Percentiles rank a stretch among this genome's conserved stretches.
phyloP scores from a whole-genome alignment of 2,329 filamentous ascomycete genomes.

The Nigrospora sphaerica region DNA sequence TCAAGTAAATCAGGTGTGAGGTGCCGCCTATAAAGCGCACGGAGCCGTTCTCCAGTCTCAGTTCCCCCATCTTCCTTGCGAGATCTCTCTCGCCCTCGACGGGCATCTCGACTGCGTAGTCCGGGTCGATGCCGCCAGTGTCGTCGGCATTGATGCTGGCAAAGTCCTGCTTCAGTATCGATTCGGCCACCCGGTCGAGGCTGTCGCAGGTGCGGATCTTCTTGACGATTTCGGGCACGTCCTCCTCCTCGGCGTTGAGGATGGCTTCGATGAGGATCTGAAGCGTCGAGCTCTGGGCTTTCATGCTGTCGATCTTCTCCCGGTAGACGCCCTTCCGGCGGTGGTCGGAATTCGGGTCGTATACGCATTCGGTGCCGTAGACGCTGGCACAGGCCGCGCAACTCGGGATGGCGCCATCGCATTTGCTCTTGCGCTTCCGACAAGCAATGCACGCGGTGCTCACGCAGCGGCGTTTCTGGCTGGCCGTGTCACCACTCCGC shows the following conservation, averaged over 20 bases:
- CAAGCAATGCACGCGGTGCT: slow-evolving; percentile 82
- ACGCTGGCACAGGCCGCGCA: slow-evolving; percentile 96
- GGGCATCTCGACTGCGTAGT: slow-evolving; percentile 31
- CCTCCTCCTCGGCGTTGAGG: slow-evolving; percentile 82
- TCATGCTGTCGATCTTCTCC: slow-evolving; percentile 82
- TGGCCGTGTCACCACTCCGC: slow-evolving; percentile 36
- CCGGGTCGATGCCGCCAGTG: slow-evolving; percentile 34
- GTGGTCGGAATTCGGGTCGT: slow-evolving; percentile 94
- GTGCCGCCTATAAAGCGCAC: slow-evolving; percentile 91
- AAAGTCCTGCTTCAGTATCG: slow-evolving; percentile 39
- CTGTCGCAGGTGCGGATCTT: slow-evolving; percentile 82
- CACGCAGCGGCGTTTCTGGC: slow-evolving; percentile 67
- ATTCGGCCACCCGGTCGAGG: slow-evolving; percentile 48
- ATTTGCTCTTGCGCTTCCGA: slow-evolving; percentile 75
- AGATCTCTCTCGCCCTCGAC: slow-evolving; percentile 67
- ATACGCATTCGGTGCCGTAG: slow-evolving; percentile 84
- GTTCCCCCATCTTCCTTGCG: slow-evolving; percentile 86
- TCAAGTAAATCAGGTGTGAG: slow-evolving; percentile 82
- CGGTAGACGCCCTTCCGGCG: slow-evolving; percentile 95
- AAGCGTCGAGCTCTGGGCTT: slow-evolving; percentile 78
- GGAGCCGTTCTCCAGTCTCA: slow-evolving; percentile 79
- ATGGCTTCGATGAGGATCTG: slow-evolving; percentile 92
- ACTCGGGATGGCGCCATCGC: slow-evolving; percentile 83
- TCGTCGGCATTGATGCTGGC: slow-evolving; percentile 23
- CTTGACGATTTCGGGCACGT: slow-evolving; percentile 72